Evolutionary conservation across 1,139 yeast genomes (phyloP), one percentile per base, ranked within the genome.

Genomic region (Hansenula lynferdii): DNA sequence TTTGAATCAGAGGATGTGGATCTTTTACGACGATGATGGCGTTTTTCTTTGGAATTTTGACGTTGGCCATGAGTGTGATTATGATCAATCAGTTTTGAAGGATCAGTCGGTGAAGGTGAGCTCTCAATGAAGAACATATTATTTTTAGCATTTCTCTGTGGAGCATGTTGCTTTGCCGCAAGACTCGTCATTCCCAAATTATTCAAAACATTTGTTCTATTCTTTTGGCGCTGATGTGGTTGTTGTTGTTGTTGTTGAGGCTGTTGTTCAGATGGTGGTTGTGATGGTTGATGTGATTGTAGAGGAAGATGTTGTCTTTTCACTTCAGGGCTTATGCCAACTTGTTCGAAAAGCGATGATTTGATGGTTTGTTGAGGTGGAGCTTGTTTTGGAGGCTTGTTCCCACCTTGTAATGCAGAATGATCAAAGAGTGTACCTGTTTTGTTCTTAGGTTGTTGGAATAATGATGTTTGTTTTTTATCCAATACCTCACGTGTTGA

Each of bases 101-200:
- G 36, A 5, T 60, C 65, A 3, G 71, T 69, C 0, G 81, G 77
- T 0, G 81, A 74, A 1, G 87, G 85, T 1, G 86, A 75, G 41
- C 79, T 76, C 38, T 77, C 85, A 39, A 82, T 77, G 59, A 67
- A 82, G 51, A 83, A 83, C 67, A 80, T 80, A 42, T 75, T 75
- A 47, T 69, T 68, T 24, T 62, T 58, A n/a, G 36, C 32, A 39
- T 37, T 17, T 29, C 31, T 16, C 30, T 28, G 25, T 27, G 31
- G 30, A 41, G 39, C 29, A 36, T 33, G 53, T 47, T 19, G 49
- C 40, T 34, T 56, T 40, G 35, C 49, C 43, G 25, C 50, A 44
- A 33, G 51, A 14, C 42, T 47, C 5, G 60, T 54, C 60, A 49
- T 53, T n/a, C 53, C 57, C 10, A 54, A 38, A 35, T 51, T 51